Base-by-base conservation (phyloP, 805 yeast genomes). In the Teunomyces stri region DNA sequence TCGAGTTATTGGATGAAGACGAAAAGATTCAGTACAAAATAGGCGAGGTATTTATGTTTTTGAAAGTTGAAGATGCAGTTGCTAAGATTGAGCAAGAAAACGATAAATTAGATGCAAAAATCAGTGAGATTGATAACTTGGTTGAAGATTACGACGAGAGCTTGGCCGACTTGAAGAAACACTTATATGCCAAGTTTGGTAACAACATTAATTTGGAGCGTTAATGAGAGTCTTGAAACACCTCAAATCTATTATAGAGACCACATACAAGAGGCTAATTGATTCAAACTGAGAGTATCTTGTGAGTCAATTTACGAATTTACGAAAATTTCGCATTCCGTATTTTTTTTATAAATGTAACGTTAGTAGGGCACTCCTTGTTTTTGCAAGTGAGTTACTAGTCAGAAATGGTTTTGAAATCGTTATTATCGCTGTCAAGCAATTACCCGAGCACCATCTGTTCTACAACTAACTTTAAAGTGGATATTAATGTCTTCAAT, bases 131-230 rank as follows among this genome's bases (percentile, higher is more conserved):
- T 21, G 82, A 81, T 33, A 57, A 61, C 3, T 62, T 76, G 49
- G 71, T 87, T 29, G 80, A 74, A 1, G 72, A 62, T 1, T 69
- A 84, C 30, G 84, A 83, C 50, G 76, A 73, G 3, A 69, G 78
- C 49, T 72, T 92, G 65, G 64, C 66, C 7, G 76, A 65, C 25
- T 76, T 92, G 58, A 92, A 92, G 69, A 77, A 79, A 29, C 75
- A 74, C n/a, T 72, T 92, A 47, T 94, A 92, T 60, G 89, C 88
- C 13, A 89, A 87, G 64, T 94, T 92, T 61, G 99, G 98, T 21
- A 80, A 80, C 56, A 83, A 89, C 49, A 94, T 92, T 61, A 91
- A 91, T 62, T 70, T 92, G 42, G 99, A 92, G 62, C 72, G 83
- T 46, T 79, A 42, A 28, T 28, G 27, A 25, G 27, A 25, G 27